A percentile compares a stretch with the other conserved stretches of the same genome.
Evolutionary conservation across 2,329 filamentous ascomycete species (phyloP).

Genomic region (Alternaria triticina): DNA sequence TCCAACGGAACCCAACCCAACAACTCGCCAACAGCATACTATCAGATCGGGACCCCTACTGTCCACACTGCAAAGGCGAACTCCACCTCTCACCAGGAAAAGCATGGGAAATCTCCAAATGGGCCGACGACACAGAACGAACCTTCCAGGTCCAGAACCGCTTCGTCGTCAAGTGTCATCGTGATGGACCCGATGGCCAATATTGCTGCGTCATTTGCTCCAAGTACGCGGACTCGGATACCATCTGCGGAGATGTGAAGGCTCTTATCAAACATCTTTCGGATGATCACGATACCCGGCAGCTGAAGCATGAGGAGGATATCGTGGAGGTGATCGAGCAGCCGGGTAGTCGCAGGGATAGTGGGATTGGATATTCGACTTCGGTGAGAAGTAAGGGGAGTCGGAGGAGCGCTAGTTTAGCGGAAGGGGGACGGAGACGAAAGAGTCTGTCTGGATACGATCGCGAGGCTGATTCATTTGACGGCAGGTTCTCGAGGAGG

Average conservation of each 20-base stretch:
- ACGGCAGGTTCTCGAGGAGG: slow-evolving; percentile 23
- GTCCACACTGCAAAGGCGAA: slow-evolving; percentile 38
- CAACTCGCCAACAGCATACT: slow-evolving; percentile 35
- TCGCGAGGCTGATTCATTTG: slow-evolving; percentile 35
- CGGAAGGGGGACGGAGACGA: slow-evolving; percentile 16
- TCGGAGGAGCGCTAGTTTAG: slow-evolving; percentile 37
- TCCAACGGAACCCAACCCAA: slow-evolving; percentile 38
- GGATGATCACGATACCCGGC: slow-evolving; percentile 38
- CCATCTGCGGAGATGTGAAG: slow-evolving; percentile 47
- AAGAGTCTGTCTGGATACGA: slow-evolving; percentile 26
- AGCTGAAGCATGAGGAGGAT: slow-evolving; percentile 43
- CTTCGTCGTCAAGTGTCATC: slow-evolving; percentile 47
- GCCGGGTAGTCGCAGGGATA: slow-evolving; percentile 30
- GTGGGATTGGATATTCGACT: slow-evolving; percentile 26
- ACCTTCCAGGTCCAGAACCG: slow-evolving; percentile 43
- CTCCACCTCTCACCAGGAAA: slow-evolving; percentile 43
- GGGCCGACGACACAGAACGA: slow-evolving; percentile 38
- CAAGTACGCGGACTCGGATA: slow-evolving; percentile 29
- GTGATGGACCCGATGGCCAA: slow-evolving; percentile 38
- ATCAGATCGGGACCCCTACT: slow-evolving; percentile 31
- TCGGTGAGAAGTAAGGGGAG: slow-evolving; percentile 15
- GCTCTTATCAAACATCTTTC: slow-evolving; percentile 45
- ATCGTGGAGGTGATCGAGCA: slow-evolving; percentile 40
- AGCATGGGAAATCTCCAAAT: slow-evolving; percentile 46
- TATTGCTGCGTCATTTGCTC: slow-evolving; percentile 46